These are phyloP conservation scores for Phytophthora palmivora DNA, from an alignment of 352 stramenopile genomes.

Conservation along the genomic window DNA sequence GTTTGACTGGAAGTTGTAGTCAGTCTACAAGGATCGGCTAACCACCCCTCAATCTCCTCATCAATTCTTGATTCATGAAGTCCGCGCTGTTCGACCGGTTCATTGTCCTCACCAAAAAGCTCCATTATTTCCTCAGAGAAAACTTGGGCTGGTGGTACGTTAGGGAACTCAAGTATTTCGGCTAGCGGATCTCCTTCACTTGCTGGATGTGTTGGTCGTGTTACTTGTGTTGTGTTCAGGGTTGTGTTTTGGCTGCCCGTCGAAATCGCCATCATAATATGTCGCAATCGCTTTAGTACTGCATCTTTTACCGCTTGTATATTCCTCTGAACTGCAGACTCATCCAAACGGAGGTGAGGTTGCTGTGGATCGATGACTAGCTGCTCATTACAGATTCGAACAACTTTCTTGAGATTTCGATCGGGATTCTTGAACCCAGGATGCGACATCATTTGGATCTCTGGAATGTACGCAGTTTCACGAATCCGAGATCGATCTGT, in stretches of 20 bases:
- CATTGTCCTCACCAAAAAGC: neutral
- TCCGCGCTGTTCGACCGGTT: neutral
- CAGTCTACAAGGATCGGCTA: too few species aligned
- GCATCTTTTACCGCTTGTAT: constrained; percentile 4
- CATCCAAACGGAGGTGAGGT: neutral
- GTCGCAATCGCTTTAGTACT: neutral
- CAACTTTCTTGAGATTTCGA: constrained; percentile 2
- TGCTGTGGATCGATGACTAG: constrained; percentile 11
- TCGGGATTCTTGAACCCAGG: too few species aligned
- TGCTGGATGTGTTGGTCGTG: too few species aligned
- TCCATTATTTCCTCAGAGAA: constrained; percentile 10
- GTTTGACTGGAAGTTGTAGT: too few species aligned
- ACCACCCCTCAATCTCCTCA: constrained; percentile 21
- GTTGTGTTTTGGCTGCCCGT: too few species aligned
- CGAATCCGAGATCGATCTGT: too few species aligned
- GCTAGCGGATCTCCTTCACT: too few species aligned
- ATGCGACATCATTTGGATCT: too few species aligned
- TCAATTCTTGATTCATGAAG: constrained; percentile 10
- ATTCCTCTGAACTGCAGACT: constrained; percentile 3
- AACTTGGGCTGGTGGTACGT: too few species aligned
- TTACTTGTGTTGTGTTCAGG: too few species aligned
- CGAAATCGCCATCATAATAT: neutral
- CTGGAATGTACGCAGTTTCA: too few species aligned
- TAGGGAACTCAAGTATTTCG: too few species aligned
- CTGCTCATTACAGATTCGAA: constrained; percentile 12